Conservation (phyloP, 768 basidiomycete species). For the Psilocybe cubensis region DNA sequence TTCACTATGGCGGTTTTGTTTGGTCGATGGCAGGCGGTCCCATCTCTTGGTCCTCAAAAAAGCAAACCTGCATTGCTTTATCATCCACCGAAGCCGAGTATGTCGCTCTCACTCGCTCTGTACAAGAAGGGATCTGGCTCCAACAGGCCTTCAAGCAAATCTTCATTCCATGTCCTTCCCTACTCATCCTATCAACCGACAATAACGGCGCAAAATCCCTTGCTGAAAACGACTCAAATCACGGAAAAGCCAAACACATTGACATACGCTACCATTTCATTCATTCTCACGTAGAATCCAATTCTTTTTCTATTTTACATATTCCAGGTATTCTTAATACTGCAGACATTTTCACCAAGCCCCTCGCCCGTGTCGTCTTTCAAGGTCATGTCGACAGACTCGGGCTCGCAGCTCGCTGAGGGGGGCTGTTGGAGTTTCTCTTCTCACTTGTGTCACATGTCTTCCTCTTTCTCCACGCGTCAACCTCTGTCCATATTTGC, state of each 20-base stretch:
- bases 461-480: no score
- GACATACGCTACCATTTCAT: constrained; percentile 14
- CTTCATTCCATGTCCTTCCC: background rate
- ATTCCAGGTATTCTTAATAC: constrained; percentile 5
- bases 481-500: no score
- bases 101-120: constrained; percentile 5
- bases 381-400: background rate
- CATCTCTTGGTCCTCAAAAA: constrained; percentile 15
- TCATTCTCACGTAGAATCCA: constrained; percentile 7
- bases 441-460: background rate
- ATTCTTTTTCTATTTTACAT: background rate
- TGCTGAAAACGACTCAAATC: background rate
- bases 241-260: constrained; percentile 9
- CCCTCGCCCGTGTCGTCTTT: background rate
- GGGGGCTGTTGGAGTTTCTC: constrained; percentile 4
- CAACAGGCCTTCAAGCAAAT: constrained; percentile 4
- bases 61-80: constrained; percentile 14
- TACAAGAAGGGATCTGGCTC: constrained; percentile 17
- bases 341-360: constrained; percentile 5
- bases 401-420: constrained; percentile 10
- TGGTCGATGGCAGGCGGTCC: constrained; percentile 9
- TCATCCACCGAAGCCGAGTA: constrained; percentile 20
- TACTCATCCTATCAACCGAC: background rate
- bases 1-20: constrained; percentile 16
- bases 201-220: constrained; percentile 6